Conservation (phyloP, 139 green algal species). For the Chlorokybus atmophyticus region DNA sequence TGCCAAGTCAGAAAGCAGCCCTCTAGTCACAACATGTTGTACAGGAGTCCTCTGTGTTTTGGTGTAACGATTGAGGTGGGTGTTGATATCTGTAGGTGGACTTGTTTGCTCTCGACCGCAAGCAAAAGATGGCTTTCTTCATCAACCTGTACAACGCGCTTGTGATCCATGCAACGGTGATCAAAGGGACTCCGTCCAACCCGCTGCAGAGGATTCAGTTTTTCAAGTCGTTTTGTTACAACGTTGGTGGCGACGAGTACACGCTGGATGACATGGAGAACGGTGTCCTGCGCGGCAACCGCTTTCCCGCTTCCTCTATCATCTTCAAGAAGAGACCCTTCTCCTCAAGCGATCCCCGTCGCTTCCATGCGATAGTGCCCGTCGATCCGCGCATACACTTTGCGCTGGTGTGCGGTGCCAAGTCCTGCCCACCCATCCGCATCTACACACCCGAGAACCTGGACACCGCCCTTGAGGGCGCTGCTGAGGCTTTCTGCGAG, state of each 20-base stretch:
- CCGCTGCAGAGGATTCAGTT: conserved; percentile 19
- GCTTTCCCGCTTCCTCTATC: neutral
- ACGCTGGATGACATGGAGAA: conserved; percentile 85
- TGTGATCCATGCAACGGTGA: conserved; percentile 60
- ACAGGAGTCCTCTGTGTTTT: no score
- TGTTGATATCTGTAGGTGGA: conserved; percentile 15
- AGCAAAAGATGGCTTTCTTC: conserved; percentile 65
- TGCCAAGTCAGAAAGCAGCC: conserved; percentile 1
- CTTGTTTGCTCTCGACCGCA: conserved; percentile 35
- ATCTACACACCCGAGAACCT: conserved; percentile 63
- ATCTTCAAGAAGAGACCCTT: conserved; percentile 33
- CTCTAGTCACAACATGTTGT: no score
- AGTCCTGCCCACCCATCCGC: conserved; percentile 78
- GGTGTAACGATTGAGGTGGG: conserved; percentile 1
- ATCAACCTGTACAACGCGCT: conserved; percentile 91
- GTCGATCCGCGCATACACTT: conserved; percentile 87
- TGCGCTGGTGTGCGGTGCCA: conserved; percentile 83
- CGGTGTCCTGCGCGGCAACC: conserved; percentile 78
- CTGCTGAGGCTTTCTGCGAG: conserved; percentile 45
- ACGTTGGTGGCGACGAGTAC: conserved; percentile 55
- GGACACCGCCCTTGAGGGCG: conserved; percentile 57
- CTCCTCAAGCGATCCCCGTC: conserved; percentile 6
- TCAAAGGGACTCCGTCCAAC: conserved; percentile 10
- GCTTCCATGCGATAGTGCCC: conserved; percentile 26
- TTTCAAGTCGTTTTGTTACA: conserved; percentile 43